A percentile compares a stretch with the other conserved stretches of the same genome.
These are phyloP conservation scores for Fusarium torulosum DNA, from an alignment of 2,329 filamentous ascomycete species.

Conservation along the genomic window DNA sequence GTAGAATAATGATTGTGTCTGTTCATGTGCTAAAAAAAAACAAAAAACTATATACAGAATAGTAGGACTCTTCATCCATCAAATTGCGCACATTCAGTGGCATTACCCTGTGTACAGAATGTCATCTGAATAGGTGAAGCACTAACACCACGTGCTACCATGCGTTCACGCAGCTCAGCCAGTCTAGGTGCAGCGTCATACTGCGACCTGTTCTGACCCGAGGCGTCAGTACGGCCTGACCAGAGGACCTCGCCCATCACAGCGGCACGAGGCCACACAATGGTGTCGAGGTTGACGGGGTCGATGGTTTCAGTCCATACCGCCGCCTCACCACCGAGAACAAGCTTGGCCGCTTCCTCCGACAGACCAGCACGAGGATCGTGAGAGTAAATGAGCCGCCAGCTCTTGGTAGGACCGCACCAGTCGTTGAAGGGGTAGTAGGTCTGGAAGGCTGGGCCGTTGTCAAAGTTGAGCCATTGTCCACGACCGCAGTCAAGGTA, in stretches of 20 bases:
- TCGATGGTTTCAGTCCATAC: slow-evolving; percentile 88
- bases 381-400: slow-evolving; percentile 84
- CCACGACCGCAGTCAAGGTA: slow-evolving; percentile 88
- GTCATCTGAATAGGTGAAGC: slow-evolving; percentile 77
- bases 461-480: slow-evolving; percentile 79
- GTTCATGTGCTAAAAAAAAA: slow-evolving; percentile 5
- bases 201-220: slow-evolving; percentile 77
- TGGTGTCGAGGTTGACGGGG: slow-evolving; percentile 77
- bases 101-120: slow-evolving; percentile 50
- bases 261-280: slow-evolving; percentile 81
- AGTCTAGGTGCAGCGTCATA: slow-evolving; percentile 76
- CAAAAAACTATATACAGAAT: slow-evolving; percentile 15
- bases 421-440: slow-evolving; percentile 83
- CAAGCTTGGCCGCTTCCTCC: slow-evolving; percentile 70
- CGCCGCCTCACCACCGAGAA: slow-evolving; percentile 85
- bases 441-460: slow-evolving; percentile 62
- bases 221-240: slow-evolving; percentile 76
- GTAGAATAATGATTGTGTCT: neutral
- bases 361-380: slow-evolving; percentile 77
- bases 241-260: slow-evolving; percentile 85
- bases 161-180: slow-evolving; percentile 80
- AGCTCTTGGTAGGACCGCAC: slow-evolving; percentile 83
- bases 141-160: slow-evolving; percentile 75
- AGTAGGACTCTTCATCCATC: slow-evolving; percentile 13
- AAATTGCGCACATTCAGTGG: slow-evolving; percentile 46